Percentiles rank a stretch among this genome's conserved stretches.
These are phyloP conservation scores for Candida maesae DNA, from an alignment of 805 yeast species.

Conservation along the genomic window DNA sequence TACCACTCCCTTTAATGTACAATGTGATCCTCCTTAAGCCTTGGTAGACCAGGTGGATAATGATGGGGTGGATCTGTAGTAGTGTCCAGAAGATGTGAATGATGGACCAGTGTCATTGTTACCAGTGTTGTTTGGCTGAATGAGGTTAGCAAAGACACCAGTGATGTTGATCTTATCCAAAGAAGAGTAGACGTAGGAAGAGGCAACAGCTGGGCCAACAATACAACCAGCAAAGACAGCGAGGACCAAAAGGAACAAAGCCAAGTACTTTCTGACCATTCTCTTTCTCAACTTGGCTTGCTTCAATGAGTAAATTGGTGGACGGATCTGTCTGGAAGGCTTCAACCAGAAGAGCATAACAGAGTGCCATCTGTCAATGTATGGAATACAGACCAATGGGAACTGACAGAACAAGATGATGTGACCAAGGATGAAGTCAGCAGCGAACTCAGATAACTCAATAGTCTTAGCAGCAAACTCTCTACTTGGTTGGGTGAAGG, in stretches of 20 bases:
- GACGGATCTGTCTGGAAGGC: slow-evolving; percentile 95
- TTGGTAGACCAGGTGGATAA: slow-evolving; percentile 55
- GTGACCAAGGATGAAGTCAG: slow-evolving; percentile 94
- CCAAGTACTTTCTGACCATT: slow-evolving; percentile 91
- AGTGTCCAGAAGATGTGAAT: slow-evolving; percentile 33
- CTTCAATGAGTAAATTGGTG: slow-evolving; percentile 94
- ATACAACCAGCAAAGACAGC: slow-evolving; percentile 69
- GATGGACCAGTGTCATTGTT: slow-evolving; percentile 78
- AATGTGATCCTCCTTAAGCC: slow-evolving; percentile 25
- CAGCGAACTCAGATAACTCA: slow-evolving; percentile 93
- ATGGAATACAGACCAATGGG: slow-evolving; percentile 82
- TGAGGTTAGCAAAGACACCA: slow-evolving; percentile 57
- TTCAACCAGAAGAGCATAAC: slow-evolving; percentile 98
- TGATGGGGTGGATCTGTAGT: slow-evolving; percentile 49
- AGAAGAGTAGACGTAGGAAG: slow-evolving; percentile 41
- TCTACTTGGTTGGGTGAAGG: slow-evolving; percentile 93
- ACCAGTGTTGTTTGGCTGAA: slow-evolving; percentile 82
- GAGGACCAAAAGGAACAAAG: slow-evolving; percentile 71
- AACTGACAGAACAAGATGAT: slow-evolving; percentile 80
- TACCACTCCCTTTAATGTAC: slow-evolving; percentile 3
- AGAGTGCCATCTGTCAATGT: slow-evolving; percentile 96
- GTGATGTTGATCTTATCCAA: slow-evolving; percentile 29
- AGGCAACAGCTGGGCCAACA: slow-evolving; percentile 90
- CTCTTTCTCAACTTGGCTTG: slow-evolving; percentile 96
- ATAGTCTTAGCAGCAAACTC: slow-evolving; percentile 92